Evolutionary conservation across 2,329 filamentous ascomycete species (phyloP), one percentile per base, ranked within the genome.

Genomic region (Beauveria caledonica): DNA sequence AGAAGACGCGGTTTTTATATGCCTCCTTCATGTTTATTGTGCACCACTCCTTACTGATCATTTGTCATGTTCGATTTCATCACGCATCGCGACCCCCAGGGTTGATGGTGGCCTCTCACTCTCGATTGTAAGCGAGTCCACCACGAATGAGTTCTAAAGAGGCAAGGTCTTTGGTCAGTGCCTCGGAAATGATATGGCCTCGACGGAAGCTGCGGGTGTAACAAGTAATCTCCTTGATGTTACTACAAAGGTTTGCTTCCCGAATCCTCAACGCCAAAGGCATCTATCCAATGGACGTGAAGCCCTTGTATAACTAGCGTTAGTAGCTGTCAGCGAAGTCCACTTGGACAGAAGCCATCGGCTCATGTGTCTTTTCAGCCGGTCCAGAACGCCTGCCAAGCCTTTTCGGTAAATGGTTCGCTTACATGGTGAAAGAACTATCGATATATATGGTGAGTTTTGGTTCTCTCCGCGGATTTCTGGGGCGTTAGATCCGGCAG

Each of bases 251-350:
- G 11, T 13, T n/a, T 29, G 29, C 25, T 57, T 44, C 54, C 27
- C 39, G 49, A 57, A 27, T 13, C 29, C 44, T 40, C 44, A 57
- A 39, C 44, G 54, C 54, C 54, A 33, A 49, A 27, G 29, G 9
- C 15, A n/a, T 25, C n/a, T 25, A 7, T 39, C 54, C 54, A 57
- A 49, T 27, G 1, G 29, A 25, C 11, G 19, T 15, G 25, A 36
- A n/a, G 29, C 29, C 29, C 19, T 25, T 13, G 9, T n/a, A 27
- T 8, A 49, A 27, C 27, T 48, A 48, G 54, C 49, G n/a, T 9
- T 48, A 25, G 54, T 57, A 44, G 21, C 29, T 48, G 54, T 57
- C 44, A 57, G 54, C 54, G 27, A 8, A 25, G 45, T 55, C 54
- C 54, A 57, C 42, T 48, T 57, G 19, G 44, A 48, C 36, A 7